A percentile compares a stretch with the other conserved stretches of the same genome.
Evolutionary conservation across 495 filamentous ascomycete species (phyloP).

Genomic region (Daldinia decipiens): DNA sequence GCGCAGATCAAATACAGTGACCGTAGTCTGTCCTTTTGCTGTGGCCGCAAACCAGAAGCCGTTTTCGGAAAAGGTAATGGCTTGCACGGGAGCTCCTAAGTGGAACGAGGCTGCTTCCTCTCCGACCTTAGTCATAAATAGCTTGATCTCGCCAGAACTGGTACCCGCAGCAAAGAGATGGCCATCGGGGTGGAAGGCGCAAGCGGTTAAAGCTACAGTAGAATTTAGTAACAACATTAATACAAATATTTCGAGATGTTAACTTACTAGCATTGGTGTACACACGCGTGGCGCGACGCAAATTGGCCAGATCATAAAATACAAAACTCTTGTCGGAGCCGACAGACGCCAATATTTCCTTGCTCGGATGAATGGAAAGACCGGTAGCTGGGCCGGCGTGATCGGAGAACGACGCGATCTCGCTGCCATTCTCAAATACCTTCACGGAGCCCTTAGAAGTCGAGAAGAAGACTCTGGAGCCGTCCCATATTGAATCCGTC

Average conservation of each 20-base stretch:
- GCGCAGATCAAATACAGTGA: constrained; percentile 90
- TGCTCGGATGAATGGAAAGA: constrained; percentile 83
- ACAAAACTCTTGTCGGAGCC: constrained; percentile 94
- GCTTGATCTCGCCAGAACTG: constrained; percentile 77
- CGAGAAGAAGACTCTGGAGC: constrained; percentile 72
- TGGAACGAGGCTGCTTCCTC: constrained; percentile 75
- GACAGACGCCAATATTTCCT: constrained; percentile 84
- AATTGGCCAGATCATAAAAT: constrained; percentile 80
- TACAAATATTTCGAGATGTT: background rate
- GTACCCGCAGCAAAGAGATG: constrained; percentile 90
- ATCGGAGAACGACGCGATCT: constrained; percentile 71
- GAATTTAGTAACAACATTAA: constrained; percentile 47
- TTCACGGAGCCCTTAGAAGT: constrained; percentile 81
- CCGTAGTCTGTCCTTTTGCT: constrained; percentile 73
- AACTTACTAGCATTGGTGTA: constrained; percentile 83
- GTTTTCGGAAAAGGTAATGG: constrained; percentile 92
- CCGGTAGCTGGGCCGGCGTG: constrained; percentile 85
- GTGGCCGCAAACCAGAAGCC: constrained; percentile 93
- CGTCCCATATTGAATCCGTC: constrained; percentile 83
- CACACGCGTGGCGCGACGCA: constrained; percentile 75
- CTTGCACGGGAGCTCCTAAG: constrained; percentile 72
- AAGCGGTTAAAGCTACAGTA: constrained; percentile 76
- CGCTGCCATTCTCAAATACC: constrained; percentile 75
- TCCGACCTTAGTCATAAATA: constrained; percentile 84
- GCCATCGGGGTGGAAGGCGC: constrained; percentile 93